Evolutionary conservation across 106 monocot genomes (phyloP).

Genomic region (Phalaenopsis equestris): DNA sequence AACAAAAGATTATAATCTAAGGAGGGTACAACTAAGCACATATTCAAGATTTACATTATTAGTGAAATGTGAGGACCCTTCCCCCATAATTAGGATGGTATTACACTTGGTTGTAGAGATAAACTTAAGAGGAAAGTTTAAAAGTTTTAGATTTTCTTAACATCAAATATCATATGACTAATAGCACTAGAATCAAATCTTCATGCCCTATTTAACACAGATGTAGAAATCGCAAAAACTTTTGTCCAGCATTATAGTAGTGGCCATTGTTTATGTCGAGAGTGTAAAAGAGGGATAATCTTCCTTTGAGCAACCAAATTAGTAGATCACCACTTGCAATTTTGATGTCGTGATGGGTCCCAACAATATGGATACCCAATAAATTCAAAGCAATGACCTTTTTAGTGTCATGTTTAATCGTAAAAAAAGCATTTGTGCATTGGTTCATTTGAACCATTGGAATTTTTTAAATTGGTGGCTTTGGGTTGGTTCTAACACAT

Average conservation of each 20-base stretch:
- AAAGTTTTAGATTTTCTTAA: neutral
- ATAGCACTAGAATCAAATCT: conserved; percentile 7
- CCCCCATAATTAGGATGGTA: neutral
- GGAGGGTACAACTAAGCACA: too few species aligned
- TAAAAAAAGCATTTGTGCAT: neutral
- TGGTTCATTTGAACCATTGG: neutral
- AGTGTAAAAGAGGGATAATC: too few species aligned
- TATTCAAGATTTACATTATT: conserved; percentile 5
- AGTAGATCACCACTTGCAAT: too few species aligned
- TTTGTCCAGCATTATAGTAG: neutral
- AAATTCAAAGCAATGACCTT: too few species aligned
- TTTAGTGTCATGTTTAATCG: neutral
- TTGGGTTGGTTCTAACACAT: neutral
- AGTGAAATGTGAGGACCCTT: neutral
- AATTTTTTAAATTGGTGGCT: neutral
- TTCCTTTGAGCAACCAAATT: too few species aligned
- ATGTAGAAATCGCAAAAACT: neutral
- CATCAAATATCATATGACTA: conserved; percentile 8
- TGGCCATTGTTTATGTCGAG: too few species aligned
- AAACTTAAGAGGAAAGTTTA: neutral
- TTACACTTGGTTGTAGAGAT: neutral
- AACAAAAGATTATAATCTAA: too few species aligned
- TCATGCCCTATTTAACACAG: conserved; percentile 4
- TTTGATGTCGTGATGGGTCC: too few species aligned
- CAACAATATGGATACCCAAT: too few species aligned